phyloP scores from a whole-genome alignment of 345 rosid genomes.

The Populus simonii region DNA sequence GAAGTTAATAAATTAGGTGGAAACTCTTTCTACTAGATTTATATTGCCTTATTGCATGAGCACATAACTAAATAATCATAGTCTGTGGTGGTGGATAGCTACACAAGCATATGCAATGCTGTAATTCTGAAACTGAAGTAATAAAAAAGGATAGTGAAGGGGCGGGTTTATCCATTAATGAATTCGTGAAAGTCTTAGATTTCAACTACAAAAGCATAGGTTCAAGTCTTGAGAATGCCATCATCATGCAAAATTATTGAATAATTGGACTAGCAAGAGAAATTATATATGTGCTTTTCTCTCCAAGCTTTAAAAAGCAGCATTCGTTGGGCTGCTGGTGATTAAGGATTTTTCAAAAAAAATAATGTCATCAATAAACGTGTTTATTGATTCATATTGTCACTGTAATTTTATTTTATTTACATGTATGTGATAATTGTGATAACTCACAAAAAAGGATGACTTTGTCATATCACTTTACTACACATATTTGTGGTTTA shows the following conservation, averaged over 20 bases:
- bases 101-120: not conserved
- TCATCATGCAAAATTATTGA: not conserved
- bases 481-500: not conserved
- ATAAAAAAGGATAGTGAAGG: not conserved
- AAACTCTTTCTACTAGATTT: not conserved
- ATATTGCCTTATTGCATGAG: not conserved
- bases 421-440: not conserved
- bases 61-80: not conserved
- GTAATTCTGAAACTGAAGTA: not conserved
- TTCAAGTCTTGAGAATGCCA: not conserved
- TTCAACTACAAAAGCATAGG: not conserved
- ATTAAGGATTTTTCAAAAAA: not conserved
- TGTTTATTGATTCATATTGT: not conserved
- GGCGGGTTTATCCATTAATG: not conserved
- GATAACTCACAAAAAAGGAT: not conserved
- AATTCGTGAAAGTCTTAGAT: not conserved
- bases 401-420: not conserved
- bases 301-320: not conserved
- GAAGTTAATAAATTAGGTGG: not conserved
- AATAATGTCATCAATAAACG: not conserved
- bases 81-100: not conserved
- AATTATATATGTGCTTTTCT: not conserved
- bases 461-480: not conserved
- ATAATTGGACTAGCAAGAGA: not conserved
- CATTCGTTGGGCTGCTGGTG: not conserved